Evolutionary conservation across 1,284 basidiomycete species (phyloP).

Genomic region (Fomitopsis pinicola): DNA sequence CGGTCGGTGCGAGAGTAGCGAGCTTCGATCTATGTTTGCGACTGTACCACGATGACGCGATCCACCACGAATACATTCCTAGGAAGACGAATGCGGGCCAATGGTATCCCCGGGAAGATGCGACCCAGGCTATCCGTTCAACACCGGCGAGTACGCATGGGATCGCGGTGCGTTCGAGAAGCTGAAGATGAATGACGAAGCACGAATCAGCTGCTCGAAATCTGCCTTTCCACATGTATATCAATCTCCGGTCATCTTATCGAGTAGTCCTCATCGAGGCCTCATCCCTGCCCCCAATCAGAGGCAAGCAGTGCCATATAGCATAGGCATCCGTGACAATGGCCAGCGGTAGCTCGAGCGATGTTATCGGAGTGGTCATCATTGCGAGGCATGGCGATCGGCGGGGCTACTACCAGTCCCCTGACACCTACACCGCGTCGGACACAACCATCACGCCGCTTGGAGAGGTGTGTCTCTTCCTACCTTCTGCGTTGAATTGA

Average conservation of each 20-base stretch:
- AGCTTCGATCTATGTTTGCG: too few relatives aligned
- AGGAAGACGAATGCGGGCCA: too few relatives aligned
- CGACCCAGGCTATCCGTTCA: background rate
- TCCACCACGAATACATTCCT: too few relatives aligned
- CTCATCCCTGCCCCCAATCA: background rate
- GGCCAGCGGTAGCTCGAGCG: slow-evolving; percentile 3
- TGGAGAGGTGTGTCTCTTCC: slow-evolving; percentile 32
- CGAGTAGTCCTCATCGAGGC: background rate
- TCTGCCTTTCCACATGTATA: background rate
- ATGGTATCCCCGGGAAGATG: too few relatives aligned
- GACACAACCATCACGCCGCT: slow-evolving; percentile 45
- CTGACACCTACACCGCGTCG: slow-evolving; percentile 37
- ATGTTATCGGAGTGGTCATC: slow-evolving; percentile 40
- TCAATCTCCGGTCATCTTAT: background rate
- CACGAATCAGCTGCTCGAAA: background rate
- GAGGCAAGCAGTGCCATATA: too few relatives aligned
- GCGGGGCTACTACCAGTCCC: slow-evolving; percentile 38
- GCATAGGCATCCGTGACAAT: background rate
- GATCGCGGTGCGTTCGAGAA: background rate
- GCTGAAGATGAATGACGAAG: background rate
- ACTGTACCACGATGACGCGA: too few relatives aligned
- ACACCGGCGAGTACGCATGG: background rate
- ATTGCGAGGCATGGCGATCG: slow-evolving; percentile 50
- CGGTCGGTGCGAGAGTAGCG: too few relatives aligned
- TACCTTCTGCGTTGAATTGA: background rate